phyloP scores from a whole-genome alignment of 139 green algal species.

The Chlorella sp. region DNA sequence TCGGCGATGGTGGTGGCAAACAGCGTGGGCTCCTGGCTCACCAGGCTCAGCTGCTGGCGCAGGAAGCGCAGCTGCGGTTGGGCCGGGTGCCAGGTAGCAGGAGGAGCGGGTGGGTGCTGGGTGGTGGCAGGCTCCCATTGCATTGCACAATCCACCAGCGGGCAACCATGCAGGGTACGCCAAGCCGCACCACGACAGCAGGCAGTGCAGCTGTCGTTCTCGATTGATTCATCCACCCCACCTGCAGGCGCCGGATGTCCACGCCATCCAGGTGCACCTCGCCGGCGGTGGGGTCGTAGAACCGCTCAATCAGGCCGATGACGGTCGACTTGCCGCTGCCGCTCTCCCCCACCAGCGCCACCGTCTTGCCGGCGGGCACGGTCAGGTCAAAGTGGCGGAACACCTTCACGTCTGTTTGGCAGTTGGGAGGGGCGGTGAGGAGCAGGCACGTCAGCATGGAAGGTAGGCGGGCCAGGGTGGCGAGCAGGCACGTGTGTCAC shows the following conservation, averaged over 20 bases:
- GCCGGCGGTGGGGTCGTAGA: slow-evolving; percentile 71
- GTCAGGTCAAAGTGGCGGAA: no score
- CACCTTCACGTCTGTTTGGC: no score
- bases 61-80: slow-evolving; percentile 85
- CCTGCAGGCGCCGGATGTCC: slow-evolving; percentile 49
- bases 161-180: neutral
- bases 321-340: no score
- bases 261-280: slow-evolving; percentile 80
- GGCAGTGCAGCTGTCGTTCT: neutral
- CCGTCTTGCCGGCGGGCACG: no score
- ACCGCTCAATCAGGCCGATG: no score
- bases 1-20: slow-evolving; percentile 73
- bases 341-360: no score
- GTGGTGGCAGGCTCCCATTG: neutral
- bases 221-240: no score
- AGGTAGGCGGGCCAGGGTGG: neutral
- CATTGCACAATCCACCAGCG: neutral
- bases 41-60: slow-evolving; percentile 60
- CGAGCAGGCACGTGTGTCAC: no score
- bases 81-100: neutral
- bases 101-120: neutral
- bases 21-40: slow-evolving; percentile 92
- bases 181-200: neutral
- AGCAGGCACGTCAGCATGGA: neutral
- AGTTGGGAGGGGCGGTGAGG: neutral